Evolutionary conservation across 169 alveolate genomes (phyloP).

Genomic region (Babesia bigemina): DNA sequence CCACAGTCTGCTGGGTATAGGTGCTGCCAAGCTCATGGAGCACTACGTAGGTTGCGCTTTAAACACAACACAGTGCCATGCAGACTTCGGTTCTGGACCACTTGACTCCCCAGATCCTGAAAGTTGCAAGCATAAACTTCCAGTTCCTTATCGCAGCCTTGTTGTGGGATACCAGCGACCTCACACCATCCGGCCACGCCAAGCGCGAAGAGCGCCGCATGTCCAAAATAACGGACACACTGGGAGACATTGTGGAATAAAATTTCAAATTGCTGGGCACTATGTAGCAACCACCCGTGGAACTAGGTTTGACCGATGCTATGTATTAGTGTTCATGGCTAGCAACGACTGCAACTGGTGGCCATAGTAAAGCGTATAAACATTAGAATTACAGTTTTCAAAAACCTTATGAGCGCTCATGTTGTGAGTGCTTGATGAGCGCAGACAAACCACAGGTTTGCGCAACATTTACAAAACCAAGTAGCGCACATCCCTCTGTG

Average conservation of each 20-base stretch:
- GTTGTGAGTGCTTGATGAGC: too few species aligned
- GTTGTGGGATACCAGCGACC: slow-evolving; percentile 59
- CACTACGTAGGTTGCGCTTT: slow-evolving; percentile 29
- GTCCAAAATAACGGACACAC: slow-evolving; percentile 4
- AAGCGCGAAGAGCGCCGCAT: slow-evolving; percentile 14
- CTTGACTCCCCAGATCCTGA: slow-evolving; percentile 35
- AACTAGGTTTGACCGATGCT: background rate
- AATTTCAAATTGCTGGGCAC: background rate
- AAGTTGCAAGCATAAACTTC: slow-evolving; percentile 38
- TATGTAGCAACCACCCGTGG: background rate
- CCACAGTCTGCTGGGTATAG: slow-evolving; percentile 49
- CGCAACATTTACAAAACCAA: background rate
- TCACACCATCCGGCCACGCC: slow-evolving; percentile 26
- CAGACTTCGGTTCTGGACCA: slow-evolving; percentile 42
- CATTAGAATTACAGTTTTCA: too few species aligned
- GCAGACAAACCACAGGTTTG: too few species aligned
- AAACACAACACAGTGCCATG: slow-evolving; percentile 1
- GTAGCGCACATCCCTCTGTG: slow-evolving; percentile 16
- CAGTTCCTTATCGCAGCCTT: slow-evolving; percentile 52
- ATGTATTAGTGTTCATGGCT: too few species aligned
- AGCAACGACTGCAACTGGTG: too few species aligned
- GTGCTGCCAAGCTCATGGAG: slow-evolving; percentile 23
- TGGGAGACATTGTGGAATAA: background rate
- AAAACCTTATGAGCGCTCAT: too few species aligned
- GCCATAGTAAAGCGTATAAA: too few species aligned